Evolutionary conservation across 345 rosid genomes (phyloP).

Genomic region (Odontarrhena argentea): DNA sequence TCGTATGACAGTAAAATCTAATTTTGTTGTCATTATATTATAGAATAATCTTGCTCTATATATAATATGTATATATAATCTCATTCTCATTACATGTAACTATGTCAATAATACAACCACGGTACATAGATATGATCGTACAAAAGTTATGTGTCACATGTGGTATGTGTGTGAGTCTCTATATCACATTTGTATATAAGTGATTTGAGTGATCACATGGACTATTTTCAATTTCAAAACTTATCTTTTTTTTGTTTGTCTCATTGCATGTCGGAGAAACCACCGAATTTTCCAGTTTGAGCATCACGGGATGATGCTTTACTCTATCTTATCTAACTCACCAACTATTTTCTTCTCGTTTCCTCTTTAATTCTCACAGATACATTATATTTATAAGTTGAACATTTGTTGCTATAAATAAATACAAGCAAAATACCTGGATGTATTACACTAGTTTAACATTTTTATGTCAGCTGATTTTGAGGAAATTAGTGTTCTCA

Average conservation of each 20-base stretch:
- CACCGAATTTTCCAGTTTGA: constrained; percentile 32
- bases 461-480: not conserved
- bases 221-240: constrained; percentile 27
- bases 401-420: not conserved
- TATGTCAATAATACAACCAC: not conserved
- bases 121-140: not conserved
- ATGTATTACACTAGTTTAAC: constrained; percentile 5
- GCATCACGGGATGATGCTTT: constrained; percentile 34
- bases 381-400: no score
- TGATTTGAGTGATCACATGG: constrained; percentile 37
- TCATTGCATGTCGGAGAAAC: constrained; percentile 36
- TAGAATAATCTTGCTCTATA: no score
- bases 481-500: not conserved
- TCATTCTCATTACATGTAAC: no score
- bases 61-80: no score
- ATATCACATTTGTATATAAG: constrained; percentile 2
- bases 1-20: constrained; percentile 9
- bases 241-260: constrained; percentile 18
- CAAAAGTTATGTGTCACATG: constrained; percentile 5
- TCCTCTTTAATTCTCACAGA: no score
- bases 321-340: constrained; percentile 1
- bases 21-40: no score
- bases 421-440: not conserved
- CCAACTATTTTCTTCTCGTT: constrained; percentile 7
- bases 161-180: constrained; percentile 17